These are phyloP conservation scores for Penicillium glabrum DNA, from an alignment of 2,329 filamentous ascomycete genomes.

Conservation along the genomic window DNA sequence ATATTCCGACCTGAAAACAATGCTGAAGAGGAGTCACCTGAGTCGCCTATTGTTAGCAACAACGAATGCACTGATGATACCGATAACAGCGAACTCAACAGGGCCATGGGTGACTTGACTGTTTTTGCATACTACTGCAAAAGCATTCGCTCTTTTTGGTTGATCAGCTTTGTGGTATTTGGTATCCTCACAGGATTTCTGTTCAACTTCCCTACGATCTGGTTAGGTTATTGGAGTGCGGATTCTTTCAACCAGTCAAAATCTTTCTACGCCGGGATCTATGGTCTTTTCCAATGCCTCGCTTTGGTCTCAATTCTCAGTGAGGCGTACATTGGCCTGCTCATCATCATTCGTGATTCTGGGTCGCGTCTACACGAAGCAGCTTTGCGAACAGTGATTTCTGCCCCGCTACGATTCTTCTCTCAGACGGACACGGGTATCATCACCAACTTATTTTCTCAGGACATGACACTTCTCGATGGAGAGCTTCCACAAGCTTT, in stretches of 20 bases:
- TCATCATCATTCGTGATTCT: neutral
- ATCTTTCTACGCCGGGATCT: neutral
- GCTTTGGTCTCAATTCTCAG: neutral
- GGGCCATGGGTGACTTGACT: neutral
- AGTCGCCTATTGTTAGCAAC: neutral
- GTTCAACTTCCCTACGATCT: neutral
- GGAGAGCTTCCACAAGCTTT: conserved; percentile 13
- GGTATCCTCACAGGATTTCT: neutral
- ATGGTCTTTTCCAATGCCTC: neutral
- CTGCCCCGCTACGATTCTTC: conserved; percentile 8
- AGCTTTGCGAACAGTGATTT: neutral
- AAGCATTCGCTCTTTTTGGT: neutral
- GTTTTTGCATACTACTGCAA: neutral
- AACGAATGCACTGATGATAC: neutral
- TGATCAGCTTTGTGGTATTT: neutral
- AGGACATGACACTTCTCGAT: conserved; percentile 19
- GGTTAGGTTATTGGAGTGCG: neutral
- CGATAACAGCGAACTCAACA: neutral
- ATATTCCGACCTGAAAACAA: neutral
- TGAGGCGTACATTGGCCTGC: neutral
- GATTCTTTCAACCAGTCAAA: neutral
- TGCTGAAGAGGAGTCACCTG: neutral
- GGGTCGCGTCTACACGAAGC: neutral
- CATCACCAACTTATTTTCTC: conserved; percentile 15
- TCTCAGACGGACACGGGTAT: conserved; percentile 4